These are phyloP conservation scores for Aureobasidium lini DNA, from an alignment of 2,329 filamentous ascomycete species.

Conservation along the genomic window DNA sequence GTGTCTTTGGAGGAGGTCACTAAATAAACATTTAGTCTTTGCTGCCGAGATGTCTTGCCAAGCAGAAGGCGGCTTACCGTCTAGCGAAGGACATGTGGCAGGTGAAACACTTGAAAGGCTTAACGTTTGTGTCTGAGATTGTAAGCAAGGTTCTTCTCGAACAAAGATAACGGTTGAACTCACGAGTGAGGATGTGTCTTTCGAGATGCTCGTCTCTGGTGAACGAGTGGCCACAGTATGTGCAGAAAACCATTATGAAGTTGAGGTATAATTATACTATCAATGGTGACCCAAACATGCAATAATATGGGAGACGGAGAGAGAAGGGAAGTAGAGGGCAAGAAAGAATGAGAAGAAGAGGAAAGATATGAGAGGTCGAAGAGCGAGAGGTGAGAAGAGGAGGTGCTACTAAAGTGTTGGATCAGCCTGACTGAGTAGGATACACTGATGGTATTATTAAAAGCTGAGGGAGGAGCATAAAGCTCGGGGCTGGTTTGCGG, in stretches of 20 bases:
- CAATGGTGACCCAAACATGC: constrained; percentile 3
- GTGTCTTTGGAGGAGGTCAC: constrained; percentile 45
- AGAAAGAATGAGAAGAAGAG: not conserved
- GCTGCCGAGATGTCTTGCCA: constrained; percentile 4
- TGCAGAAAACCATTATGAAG: constrained; percentile 43
- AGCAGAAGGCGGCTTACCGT: constrained; percentile 31
- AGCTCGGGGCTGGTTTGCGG: constrained; percentile 14
- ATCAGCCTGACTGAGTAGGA: constrained; percentile 11
- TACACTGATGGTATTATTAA: constrained; percentile 13
- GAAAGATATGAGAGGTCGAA: not conserved
- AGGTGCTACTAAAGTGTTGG: constrained; percentile 10
- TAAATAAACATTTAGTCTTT: constrained; percentile 20
- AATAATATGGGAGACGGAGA: not conserved
- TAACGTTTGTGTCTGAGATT: constrained; percentile 44
- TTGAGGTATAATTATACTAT: constrained; percentile 16
- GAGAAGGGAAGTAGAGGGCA: not conserved
- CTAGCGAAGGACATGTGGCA: constrained; percentile 49
- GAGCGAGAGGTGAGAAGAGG: constrained; percentile 5
- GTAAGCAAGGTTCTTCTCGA: not conserved
- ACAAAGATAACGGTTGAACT: not conserved
- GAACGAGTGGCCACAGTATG: constrained; percentile 47
- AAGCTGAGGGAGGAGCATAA: constrained; percentile 12
- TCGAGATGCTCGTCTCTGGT: constrained; percentile 47
- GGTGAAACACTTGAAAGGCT: constrained; percentile 48
- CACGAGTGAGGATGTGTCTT: constrained; percentile 46